Percentiles rank a stretch among this genome's conserved stretches.
These are phyloP conservation scores for Penicillium desertorum DNA, from an alignment of 495 filamentous ascomycete genomes.

Conservation along the genomic window DNA sequence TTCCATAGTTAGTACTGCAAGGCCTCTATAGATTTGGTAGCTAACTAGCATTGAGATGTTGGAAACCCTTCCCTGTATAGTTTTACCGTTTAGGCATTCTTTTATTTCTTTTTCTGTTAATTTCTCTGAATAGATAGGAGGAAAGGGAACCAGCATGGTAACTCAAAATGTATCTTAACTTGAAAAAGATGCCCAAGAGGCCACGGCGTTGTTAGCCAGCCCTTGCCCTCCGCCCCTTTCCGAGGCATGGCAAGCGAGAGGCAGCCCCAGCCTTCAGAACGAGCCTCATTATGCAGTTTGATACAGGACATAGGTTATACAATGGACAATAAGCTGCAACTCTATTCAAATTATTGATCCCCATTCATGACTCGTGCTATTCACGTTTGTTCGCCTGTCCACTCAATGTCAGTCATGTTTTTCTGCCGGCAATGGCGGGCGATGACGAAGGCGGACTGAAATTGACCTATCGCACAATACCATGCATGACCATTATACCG, in stretches of 20 bases:
- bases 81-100: not conserved
- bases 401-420: constrained; percentile 18
- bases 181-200: not conserved
- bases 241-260: constrained; percentile 10
- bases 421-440: constrained; percentile 29
- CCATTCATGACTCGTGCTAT: not conserved
- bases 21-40: constrained; percentile 5
- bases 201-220: constrained; percentile 3
- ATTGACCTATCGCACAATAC: constrained; percentile 14
- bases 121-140: not conserved
- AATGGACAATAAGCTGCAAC: not conserved
- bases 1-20: constrained; percentile 13
- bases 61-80: not conserved
- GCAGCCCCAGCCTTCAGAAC: not conserved
- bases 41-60: not conserved
- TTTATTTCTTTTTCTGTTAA: not conserved
- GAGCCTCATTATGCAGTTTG: not conserved
- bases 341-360: not conserved
- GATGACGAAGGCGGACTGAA: constrained; percentile 36
- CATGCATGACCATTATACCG: constrained; percentile 5
- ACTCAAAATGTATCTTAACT: not conserved
- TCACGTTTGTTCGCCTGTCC: constrained; percentile 3
- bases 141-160: not conserved
- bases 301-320: not conserved
- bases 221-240: constrained; percentile 14